These are phyloP conservation scores for Blepharisma japonicum DNA, from an alignment of 73 alveolate species.

Conservation along the genomic window DNA sequence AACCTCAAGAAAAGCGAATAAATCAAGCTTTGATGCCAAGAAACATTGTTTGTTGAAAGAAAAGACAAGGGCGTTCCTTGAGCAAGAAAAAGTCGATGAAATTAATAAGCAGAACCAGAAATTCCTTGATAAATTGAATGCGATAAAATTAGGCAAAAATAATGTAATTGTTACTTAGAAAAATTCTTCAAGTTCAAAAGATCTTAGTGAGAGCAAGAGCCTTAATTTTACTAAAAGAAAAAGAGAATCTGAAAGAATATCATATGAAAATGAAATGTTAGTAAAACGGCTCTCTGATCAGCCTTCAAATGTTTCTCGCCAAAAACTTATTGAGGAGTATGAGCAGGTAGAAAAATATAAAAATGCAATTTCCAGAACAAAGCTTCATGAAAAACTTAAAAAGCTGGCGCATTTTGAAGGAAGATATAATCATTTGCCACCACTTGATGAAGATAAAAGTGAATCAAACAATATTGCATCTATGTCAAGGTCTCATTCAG, in stretches of 20 bases:
- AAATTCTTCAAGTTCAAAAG: not conserved
- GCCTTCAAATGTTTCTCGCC: not conserved
- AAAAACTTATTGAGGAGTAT: not conserved
- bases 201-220: not conserved
- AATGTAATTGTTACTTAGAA: not conserved
- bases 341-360: not conserved
- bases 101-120: not conserved
- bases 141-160: constrained; percentile 1
- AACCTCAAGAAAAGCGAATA: too few species aligned
- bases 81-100: not conserved
- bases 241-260: constrained; percentile 16
- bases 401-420: not conserved
- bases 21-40: too few species aligned
- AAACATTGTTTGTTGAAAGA: too few species aligned
- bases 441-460: not conserved
- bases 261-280: not conserved
- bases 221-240: not conserved
- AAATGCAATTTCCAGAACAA: constrained; percentile 17
- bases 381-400: not conserved
- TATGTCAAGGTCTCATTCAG: too few species aligned
- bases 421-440: not conserved
- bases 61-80: not conserved
- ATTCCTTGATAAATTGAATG: not conserved
- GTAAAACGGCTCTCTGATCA: not conserved
- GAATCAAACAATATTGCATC: not conserved